Conservation (phyloP, 2,329 filamentous ascomycete species). For the Fusarium neocosmosporiellum region DNA sequence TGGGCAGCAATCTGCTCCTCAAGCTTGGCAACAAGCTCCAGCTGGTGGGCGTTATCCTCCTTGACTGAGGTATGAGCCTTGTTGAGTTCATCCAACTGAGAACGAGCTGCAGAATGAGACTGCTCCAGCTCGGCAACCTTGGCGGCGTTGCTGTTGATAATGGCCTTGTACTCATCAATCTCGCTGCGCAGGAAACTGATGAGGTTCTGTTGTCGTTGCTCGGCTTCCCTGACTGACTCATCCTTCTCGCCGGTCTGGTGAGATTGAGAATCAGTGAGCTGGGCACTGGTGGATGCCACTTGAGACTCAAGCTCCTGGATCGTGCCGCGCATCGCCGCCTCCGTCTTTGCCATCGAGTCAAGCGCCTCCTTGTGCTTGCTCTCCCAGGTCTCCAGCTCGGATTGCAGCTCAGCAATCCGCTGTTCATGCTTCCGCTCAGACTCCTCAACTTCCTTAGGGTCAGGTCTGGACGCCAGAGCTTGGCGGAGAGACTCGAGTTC, state of each 20-base stretch:
- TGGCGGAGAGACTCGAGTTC: conserved; percentile 77
- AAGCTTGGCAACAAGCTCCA: conserved; percentile 62
- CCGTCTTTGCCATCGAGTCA: conserved; percentile 76
- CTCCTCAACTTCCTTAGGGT: conserved; percentile 45
- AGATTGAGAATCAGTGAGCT: conserved; percentile 57
- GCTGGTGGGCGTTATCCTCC: conserved; percentile 58
- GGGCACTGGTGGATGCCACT: conserved; percentile 64
- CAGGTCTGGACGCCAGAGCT: conserved; percentile 53
- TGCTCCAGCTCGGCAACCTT: conserved; percentile 81
- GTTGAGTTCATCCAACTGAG: conserved; percentile 74
- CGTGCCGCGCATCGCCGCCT: conserved; percentile 77
- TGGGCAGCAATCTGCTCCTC: conserved; percentile 71
- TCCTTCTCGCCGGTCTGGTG: conserved; percentile 52
- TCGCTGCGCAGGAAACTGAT: conserved; percentile 74
- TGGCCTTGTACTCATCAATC: conserved; percentile 82
- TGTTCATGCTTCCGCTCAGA: conserved; percentile 59
- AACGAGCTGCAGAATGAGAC: conserved; percentile 72
- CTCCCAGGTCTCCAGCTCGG: conserved; percentile 81
- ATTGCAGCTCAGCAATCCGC: conserved; percentile 74
- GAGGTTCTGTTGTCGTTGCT: conserved; percentile 68
- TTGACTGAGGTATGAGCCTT: conserved; percentile 66
- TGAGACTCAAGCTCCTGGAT: conserved; percentile 78
- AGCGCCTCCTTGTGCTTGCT: conserved; percentile 78
- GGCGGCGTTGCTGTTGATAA: conserved; percentile 74
- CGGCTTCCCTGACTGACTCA: conserved; percentile 58